Conservation (phyloP, 1,139 yeast species). For the Pneumocystis oryctolagi region DNA sequence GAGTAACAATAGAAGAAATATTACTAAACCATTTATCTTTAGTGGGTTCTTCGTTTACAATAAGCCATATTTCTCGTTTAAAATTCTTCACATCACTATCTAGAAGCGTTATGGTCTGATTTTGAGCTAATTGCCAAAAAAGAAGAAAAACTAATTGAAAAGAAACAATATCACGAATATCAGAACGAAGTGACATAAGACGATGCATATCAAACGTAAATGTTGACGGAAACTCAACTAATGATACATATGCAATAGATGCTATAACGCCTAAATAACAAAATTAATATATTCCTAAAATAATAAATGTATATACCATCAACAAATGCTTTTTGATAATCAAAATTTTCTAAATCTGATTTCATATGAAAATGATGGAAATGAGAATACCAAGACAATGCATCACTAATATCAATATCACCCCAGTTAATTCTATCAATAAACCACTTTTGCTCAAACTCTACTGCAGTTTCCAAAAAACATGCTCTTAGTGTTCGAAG, state of each 20-base stretch:
- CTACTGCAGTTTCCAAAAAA: slow-evolving; percentile 76
- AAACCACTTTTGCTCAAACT: slow-evolving; percentile 79
- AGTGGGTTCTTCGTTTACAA: neutral
- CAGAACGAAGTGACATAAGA: slow-evolving; percentile 39
- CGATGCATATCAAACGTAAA: slow-evolving; percentile 80
- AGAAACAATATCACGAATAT: slow-evolving; percentile 3
- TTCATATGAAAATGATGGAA: slow-evolving; percentile 16
- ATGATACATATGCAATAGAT: slow-evolving; percentile 34
- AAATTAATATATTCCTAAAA: slow-evolving; percentile 40
- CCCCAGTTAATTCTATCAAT: slow-evolving; percentile 51
- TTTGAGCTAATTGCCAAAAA: neutral
- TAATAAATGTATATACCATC: slow-evolving; percentile 17
- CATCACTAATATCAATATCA: slow-evolving; percentile 50
- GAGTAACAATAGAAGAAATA: neutral
- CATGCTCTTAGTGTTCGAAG: slow-evolving; percentile 74
- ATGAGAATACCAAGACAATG: slow-evolving; percentile 44
- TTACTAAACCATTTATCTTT: neutral
- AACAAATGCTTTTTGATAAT: slow-evolving; percentile 15
- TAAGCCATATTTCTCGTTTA: neutral
- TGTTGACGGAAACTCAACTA: slow-evolving; percentile 59
- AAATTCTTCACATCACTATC: neutral
- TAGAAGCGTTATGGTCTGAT: neutral
- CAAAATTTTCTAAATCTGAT: slow-evolving; percentile 5
- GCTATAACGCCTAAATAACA: slow-evolving; percentile 57
- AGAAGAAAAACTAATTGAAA: neutral